phyloP scores from a whole-genome alignment of 2,329 filamentous ascomycete species.

The Verticillium tricorpus region DNA sequence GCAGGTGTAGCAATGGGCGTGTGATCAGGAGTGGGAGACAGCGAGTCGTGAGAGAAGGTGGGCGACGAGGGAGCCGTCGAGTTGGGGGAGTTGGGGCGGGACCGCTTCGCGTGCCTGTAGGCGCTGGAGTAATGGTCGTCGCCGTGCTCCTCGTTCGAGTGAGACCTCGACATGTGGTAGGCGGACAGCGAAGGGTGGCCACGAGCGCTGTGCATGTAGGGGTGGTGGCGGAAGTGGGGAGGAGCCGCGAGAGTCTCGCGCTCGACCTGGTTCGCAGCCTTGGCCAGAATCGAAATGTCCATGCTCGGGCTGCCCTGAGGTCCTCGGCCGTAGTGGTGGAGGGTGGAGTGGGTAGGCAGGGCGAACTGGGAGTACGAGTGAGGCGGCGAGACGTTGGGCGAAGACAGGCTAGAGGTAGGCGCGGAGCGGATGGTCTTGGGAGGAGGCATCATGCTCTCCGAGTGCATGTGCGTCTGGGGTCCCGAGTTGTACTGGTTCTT shows the following conservation, averaged over 20 bases:
- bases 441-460: constrained; percentile 71
- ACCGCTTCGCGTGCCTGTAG: constrained; percentile 76
- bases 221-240: constrained; percentile 45
- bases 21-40: constrained; percentile 93
- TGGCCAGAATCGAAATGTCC: constrained; percentile 57
- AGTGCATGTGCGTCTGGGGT: constrained; percentile 37
- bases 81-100: constrained; percentile 87
- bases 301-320: constrained; percentile 31
- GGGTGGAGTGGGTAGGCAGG: constrained; percentile 36
- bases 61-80: constrained; percentile 94
- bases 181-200: constrained; percentile 71
- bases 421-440: constrained; percentile 84
- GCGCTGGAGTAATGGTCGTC: constrained; percentile 71
- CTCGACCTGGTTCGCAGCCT: constrained; percentile 58
- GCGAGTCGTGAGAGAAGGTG: constrained; percentile 92
- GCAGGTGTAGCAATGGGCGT: constrained; percentile 97
- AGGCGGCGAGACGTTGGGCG: constrained; percentile 94
- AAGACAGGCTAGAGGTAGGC: constrained; percentile 78
- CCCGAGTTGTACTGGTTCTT: constrained; percentile 58
- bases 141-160: constrained; percentile 72
- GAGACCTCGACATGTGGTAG: constrained; percentile 92
- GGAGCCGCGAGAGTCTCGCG: constrained; percentile 45
- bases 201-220: constrained; percentile 46
- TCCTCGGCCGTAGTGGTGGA: constrained; percentile 45
- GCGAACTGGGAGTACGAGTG: constrained; percentile 78